Evolutionary conservation across 1,284 basidiomycete genomes (phyloP).

Genomic region (Cryptococcus maquisensis): DNA sequence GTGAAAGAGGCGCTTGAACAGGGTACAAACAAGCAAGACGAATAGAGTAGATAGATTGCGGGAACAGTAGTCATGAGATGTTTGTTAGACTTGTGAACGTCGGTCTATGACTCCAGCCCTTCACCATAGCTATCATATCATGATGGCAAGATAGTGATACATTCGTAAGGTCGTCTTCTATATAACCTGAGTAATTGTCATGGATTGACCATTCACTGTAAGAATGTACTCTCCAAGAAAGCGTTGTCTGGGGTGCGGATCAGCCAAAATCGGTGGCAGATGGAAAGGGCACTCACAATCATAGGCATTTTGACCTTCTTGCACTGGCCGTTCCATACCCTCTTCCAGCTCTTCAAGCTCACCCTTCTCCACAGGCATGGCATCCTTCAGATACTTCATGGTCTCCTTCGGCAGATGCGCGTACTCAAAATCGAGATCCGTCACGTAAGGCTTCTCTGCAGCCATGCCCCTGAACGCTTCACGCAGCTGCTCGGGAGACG

Average conservation of each 20-base stretch:
- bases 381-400: constrained; percentile 69
- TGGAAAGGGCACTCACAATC: constrained; percentile 37
- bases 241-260: constrained; percentile 26
- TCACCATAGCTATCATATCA: neutral
- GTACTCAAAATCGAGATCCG: constrained; percentile 84
- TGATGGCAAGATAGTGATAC: neutral
- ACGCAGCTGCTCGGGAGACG: constrained; percentile 82
- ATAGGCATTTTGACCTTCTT: constrained; percentile 15
- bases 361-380: constrained; percentile 39
- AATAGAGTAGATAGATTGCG: too few relatives aligned
- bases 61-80: too few relatives aligned
- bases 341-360: constrained; percentile 15
- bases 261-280: neutral
- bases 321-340: constrained; percentile 10
- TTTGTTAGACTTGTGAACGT: too few relatives aligned
- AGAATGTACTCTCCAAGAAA: constrained; percentile 39
- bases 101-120: too few relatives aligned
- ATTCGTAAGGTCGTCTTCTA: neutral
- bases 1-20: constrained; percentile 16
- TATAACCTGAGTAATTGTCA: too few relatives aligned
- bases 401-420: constrained; percentile 75
- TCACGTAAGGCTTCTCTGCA: constrained; percentile 88
- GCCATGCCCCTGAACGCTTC: constrained; percentile 92
- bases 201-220: constrained; percentile 9
- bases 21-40: neutral